These are phyloP conservation scores for Choiromyces venosus DNA, from an alignment of 495 filamentous ascomycete genomes.

Conservation along the genomic window DNA sequence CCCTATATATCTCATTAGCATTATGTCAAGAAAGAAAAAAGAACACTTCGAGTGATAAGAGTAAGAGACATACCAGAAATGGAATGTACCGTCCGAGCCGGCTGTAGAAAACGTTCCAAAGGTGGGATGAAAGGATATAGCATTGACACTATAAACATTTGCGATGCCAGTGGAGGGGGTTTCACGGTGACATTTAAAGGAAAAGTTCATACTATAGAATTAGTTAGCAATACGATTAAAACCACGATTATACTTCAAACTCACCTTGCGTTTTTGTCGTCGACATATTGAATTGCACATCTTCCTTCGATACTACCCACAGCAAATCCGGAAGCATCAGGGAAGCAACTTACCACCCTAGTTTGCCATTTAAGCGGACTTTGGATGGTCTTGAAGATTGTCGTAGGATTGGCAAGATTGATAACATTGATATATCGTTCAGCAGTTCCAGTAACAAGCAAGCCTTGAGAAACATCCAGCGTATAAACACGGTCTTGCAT, in stretches of 20 bases:
- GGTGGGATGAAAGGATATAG: conserved; percentile 77
- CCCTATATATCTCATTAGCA: conserved; percentile 40
- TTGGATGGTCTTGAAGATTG: conserved; percentile 78
- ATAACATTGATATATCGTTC: conserved; percentile 85
- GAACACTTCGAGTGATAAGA: background rate
- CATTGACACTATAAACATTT: conserved; percentile 84
- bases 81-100: conserved; percentile 81
- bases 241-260: conserved; percentile 15
- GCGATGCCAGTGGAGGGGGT: conserved; percentile 55
- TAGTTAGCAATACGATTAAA: background rate
- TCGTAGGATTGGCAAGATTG: conserved; percentile 69
- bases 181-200: conserved; percentile 91
- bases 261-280: conserved; percentile 74
- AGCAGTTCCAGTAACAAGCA: conserved; percentile 77
- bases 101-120: conserved; percentile 85
- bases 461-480: conserved; percentile 75
- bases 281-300: conserved; percentile 82
- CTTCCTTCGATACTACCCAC: conserved; percentile 85
- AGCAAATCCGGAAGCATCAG: conserved; percentile 76
- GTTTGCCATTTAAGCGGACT: conserved; percentile 88
- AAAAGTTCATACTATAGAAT: conserved; percentile 65
- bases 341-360: conserved; percentile 77
- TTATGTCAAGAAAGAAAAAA: background rate
- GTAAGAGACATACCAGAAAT: conserved; percentile 58
- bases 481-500: conserved; percentile 80